These are phyloP conservation scores for Calocera viscosa DNA, from an alignment of 768 basidiomycete species.

Conservation along the genomic window DNA sequence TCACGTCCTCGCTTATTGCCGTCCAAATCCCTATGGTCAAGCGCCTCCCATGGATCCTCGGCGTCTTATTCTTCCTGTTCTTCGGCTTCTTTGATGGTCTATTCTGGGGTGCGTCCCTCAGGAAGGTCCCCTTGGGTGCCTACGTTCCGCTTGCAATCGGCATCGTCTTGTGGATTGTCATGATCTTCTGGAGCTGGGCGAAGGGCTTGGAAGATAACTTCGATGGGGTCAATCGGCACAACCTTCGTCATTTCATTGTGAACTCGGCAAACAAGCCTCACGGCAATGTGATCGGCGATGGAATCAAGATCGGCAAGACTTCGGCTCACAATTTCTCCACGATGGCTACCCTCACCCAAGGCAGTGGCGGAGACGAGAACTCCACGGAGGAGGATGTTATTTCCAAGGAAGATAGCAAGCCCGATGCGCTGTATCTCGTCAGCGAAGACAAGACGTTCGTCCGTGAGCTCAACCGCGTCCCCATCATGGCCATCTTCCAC, in stretches of 20 bases:
- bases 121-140: conserved; percentile 50
- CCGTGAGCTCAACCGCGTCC: conserved; percentile 32
- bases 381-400: conserved; percentile 16
- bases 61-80: conserved; percentile 36
- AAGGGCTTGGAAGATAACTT: conserved; percentile 52
- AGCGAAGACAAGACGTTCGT: conserved; percentile 16
- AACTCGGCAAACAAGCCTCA: conserved; percentile 15
- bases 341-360: conserved; percentile 15
- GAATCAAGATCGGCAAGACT: neutral
- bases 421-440: conserved; percentile 22
- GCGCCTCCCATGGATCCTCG: conserved; percentile 33
- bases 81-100: conserved; percentile 58
- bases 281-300: neutral
- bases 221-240: conserved; percentile 43
- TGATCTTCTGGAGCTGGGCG: conserved; percentile 58
- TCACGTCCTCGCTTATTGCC: conserved; percentile 44
- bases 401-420: neutral
- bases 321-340: neutral
- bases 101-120: conserved; percentile 53
- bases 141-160: conserved; percentile 58
- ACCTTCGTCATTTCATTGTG: conserved; percentile 45
- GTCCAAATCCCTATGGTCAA: conserved; percentile 50
- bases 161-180: conserved; percentile 35
- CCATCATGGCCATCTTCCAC: conserved; percentile 47
- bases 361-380: conserved; percentile 17